These are phyloP conservation scores for Wickerhamomyces strasburgensis DNA, from an alignment of 805 yeast species.

Conservation along the genomic window DNA sequence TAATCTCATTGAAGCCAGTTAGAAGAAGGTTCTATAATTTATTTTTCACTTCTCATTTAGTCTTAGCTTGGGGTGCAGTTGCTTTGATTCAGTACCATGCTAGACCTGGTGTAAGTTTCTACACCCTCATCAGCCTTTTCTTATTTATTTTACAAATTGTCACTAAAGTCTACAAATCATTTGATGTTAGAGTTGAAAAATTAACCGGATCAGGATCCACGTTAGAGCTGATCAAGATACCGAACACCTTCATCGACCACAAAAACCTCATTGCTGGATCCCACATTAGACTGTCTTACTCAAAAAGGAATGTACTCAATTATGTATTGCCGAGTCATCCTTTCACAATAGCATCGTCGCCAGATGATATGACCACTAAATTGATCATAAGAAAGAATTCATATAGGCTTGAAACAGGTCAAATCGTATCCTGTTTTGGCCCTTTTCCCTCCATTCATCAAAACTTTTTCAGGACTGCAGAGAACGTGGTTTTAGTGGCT, in stretches of 20 bases:
- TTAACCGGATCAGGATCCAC: slow-evolving; percentile 17
- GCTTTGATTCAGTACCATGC: slow-evolving; percentile 54
- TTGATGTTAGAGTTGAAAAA: slow-evolving; percentile 13
- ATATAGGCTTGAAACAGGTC: slow-evolving; percentile 30
- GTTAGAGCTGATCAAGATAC: slow-evolving; percentile 23
- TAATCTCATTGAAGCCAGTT: slow-evolving; percentile 44
- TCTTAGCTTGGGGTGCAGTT: slow-evolving; percentile 42
- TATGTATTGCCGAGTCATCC: slow-evolving; percentile 65
- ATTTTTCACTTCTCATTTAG: slow-evolving; percentile 55
- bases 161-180: slow-evolving; percentile 27
- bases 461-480: slow-evolving; percentile 43
- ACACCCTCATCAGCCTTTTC: slow-evolving; percentile 25
- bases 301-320: slow-evolving; percentile 32
- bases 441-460: slow-evolving; percentile 41
- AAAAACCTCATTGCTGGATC: slow-evolving; percentile 43
- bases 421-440: slow-evolving; percentile 35
- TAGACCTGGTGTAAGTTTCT: slow-evolving; percentile 55
- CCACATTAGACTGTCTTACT: slow-evolving; percentile 48
- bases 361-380: slow-evolving; percentile 35
- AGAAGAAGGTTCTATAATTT: slow-evolving; percentile 44
- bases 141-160: slow-evolving; percentile 35
- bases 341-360: slow-evolving; percentile 49
- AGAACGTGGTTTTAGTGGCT: slow-evolving; percentile 48
- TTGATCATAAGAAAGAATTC: slow-evolving; percentile 40
- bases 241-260: slow-evolving; percentile 9